Base-by-base conservation (phyloP, 2,329 filamentous ascomycete genomes). In the Neofusicoccum parvum region DNA sequence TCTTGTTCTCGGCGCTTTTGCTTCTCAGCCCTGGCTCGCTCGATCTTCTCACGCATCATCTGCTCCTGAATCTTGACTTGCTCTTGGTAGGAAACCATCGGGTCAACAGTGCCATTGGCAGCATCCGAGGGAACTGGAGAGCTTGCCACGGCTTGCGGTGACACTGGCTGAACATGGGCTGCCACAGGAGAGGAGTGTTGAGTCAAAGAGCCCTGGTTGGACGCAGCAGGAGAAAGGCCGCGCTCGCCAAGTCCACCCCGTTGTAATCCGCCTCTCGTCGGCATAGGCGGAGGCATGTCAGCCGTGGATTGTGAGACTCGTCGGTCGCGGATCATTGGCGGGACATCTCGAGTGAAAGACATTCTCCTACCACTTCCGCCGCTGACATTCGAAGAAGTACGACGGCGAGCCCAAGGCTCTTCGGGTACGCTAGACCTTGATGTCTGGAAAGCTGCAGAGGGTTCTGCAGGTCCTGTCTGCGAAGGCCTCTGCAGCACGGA, bases 341-440 rank as follows among this genome's bases (percentile, higher is more conserved):
- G 54, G 12, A 64, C 23, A 23, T 79, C 76, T 62, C 81, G 81
- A 68, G 81, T 80, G 69, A 85, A 80, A 1, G 86, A 88, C 80
- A 85, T 84, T 39, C 90, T 87, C 70, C 90, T 86, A 70, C 85
- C 84, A 65, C 90, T 86, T 70, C 85, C 84, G 64, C 92, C 93
- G 75, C 94, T 97, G 46, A 96, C 90, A 73, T 93, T 96, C 2
- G 94, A 98, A 15, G 94, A 97, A 66, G 91, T 91, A 68, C 94
- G 89, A 67, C 93, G 88, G 69, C 93, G 88, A 43, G 85, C 86
- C 82, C 91, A 94, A 2, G 87, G 83, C 12, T 81, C 77, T 41
- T 77, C 79, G 67, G 87, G 88, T 69, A 90, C 88, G 67, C 91
- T 87, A 41, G 86, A 86, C 67, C 92, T 86, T 70, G 86, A 88